A percentile compares a stretch with the other conserved stretches of the same genome.
Conservation (phyloP, 2,329 filamentous ascomycete species). For the Penicillium vulpinum region DNA sequence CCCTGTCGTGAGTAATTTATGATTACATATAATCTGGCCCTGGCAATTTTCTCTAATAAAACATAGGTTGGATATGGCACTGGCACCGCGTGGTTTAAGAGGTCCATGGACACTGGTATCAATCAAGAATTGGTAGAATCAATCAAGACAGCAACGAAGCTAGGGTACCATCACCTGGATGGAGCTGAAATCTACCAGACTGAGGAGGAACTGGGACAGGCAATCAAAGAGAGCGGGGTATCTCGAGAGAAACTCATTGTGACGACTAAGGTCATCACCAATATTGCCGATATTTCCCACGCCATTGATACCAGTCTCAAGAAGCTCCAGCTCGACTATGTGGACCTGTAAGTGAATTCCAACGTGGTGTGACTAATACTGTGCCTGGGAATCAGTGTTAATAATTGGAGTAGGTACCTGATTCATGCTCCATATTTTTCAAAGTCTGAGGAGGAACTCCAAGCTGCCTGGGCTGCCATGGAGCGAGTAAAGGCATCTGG, state of each 20-base stretch:
- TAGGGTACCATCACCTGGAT: slow-evolving; percentile 64
- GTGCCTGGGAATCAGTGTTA: neutral
- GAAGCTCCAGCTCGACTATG: slow-evolving; percentile 61
- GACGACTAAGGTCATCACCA: slow-evolving; percentile 58
- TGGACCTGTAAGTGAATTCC: slow-evolving; percentile 56
- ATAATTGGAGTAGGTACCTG: slow-evolving; percentile 50
- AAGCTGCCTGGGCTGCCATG: slow-evolving; percentile 61
- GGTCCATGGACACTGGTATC: slow-evolving; percentile 46
- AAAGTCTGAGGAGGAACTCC: slow-evolving; percentile 55
- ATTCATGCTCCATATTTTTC: slow-evolving; percentile 63
- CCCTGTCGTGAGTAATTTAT: slow-evolving; percentile 55
- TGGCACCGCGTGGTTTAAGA: slow-evolving; percentile 66
- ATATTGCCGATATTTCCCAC: slow-evolving; percentile 56
- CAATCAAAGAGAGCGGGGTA: slow-evolving; percentile 50
- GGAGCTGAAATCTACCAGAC: slow-evolving; percentile 59
- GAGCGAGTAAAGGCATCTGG: slow-evolving; percentile 59
- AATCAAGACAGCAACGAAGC: slow-evolving; percentile 57
- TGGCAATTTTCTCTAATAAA: slow-evolving; percentile 2
- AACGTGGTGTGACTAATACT: neutral
- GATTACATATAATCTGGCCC: no score
- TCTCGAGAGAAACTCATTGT: slow-evolving; percentile 52
- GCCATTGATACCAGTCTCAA: slow-evolving; percentile 58
- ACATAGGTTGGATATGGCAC: slow-evolving; percentile 60
- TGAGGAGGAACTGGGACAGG: slow-evolving; percentile 50
- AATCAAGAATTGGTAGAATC: slow-evolving; percentile 57